These are phyloP conservation scores for Chlorella sp. DNA, from an alignment of 139 green algal species.

Conservation along the genomic window DNA sequence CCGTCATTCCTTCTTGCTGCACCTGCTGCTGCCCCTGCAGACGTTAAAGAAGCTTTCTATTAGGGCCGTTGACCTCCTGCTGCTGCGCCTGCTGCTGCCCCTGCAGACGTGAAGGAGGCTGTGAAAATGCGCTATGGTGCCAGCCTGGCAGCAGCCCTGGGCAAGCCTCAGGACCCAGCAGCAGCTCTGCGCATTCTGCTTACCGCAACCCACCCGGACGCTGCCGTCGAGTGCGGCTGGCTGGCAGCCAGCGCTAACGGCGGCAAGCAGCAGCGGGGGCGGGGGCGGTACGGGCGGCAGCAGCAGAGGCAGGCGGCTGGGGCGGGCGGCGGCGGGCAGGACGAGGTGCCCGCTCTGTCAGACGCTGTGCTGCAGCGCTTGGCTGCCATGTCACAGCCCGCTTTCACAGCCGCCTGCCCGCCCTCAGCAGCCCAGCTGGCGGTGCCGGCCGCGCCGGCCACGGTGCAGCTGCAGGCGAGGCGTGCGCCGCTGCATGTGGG, in stretches of 20 bases:
- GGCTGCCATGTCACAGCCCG: not conserved
- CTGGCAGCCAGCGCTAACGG: not conserved
- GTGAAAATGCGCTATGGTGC: not conserved
- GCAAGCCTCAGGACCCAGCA: not conserved
- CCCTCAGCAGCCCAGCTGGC: not conserved
- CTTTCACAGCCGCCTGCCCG: slow-evolving; percentile 8
- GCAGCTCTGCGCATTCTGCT: not conserved
- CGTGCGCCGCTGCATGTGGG: slow-evolving; percentile 20
- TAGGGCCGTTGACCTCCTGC: no score
- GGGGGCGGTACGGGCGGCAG: not conserved
- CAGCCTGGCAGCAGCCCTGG: not conserved
- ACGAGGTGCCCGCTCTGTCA: not conserved
- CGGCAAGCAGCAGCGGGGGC: not conserved
- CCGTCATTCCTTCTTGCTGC: not conserved
- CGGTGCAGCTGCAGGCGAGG: not conserved
- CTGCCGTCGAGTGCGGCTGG: slow-evolving; percentile 17
- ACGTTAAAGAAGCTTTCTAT: no score
- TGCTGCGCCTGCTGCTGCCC: not conserved
- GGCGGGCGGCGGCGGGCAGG: no score
- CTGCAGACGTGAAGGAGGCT: slow-evolving; percentile 34
- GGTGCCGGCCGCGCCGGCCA: not conserved
- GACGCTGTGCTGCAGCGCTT: slow-evolving; percentile 15
- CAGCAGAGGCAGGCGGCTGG: slow-evolving; percentile 14
- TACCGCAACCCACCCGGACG: not conserved
- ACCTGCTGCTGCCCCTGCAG: no score